A percentile compares a stretch with the other conserved stretches of the same genome.
Evolutionary conservation across 768 basidiomycete genomes (phyloP).

Genomic region (Xerocomus potaroensis): DNA sequence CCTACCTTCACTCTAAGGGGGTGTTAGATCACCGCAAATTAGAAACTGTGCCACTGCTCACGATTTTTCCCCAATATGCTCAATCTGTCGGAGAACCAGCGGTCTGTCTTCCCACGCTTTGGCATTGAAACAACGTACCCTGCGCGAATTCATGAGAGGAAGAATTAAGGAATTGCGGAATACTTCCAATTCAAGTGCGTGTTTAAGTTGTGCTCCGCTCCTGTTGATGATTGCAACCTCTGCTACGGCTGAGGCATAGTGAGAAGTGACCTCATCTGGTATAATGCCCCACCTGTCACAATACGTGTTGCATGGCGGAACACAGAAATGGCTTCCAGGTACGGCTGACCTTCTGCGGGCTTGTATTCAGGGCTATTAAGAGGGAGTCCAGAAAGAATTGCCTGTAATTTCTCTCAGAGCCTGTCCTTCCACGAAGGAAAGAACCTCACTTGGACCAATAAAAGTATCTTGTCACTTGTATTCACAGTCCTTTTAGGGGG

Average conservation of each 20-base stretch:
- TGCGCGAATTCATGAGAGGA: slow-evolving; percentile 25
- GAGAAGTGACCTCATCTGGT: not conserved
- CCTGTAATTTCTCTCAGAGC: slow-evolving; percentile 38
- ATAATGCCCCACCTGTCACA: slow-evolving; percentile 51
- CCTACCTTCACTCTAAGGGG: slow-evolving; percentile 23
- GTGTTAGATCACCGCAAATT: not conserved
- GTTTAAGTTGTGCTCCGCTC: slow-evolving; percentile 62
- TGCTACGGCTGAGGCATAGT: slow-evolving; percentile 54
- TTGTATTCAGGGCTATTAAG: slow-evolving; percentile 68
- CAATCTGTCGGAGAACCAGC: slow-evolving; percentile 79
- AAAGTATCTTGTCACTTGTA: slow-evolving; percentile 71
- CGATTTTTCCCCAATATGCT: slow-evolving; percentile 93
- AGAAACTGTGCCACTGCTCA: slow-evolving; percentile 33
- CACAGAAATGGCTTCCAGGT: slow-evolving; percentile 63
- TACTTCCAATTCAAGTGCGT: slow-evolving; percentile 71
- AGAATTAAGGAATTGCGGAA: not conserved
- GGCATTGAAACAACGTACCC: slow-evolving; percentile 71
- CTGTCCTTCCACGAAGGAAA: not conserved
- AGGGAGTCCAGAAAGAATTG: slow-evolving; percentile 67
- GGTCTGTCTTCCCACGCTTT: slow-evolving; percentile 93
- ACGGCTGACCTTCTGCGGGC: slow-evolving; percentile 63
- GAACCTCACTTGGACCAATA: slow-evolving; percentile 66
- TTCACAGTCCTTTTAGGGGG: slow-evolving; percentile 65
- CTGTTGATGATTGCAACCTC: slow-evolving; percentile 68
- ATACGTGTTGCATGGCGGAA: slow-evolving; percentile 78